Evolutionary conservation across 192 early-diverging fungal species (phyloP), one percentile per base, ranked within the genome.

Genomic region (Coemansia sp.): DNA sequence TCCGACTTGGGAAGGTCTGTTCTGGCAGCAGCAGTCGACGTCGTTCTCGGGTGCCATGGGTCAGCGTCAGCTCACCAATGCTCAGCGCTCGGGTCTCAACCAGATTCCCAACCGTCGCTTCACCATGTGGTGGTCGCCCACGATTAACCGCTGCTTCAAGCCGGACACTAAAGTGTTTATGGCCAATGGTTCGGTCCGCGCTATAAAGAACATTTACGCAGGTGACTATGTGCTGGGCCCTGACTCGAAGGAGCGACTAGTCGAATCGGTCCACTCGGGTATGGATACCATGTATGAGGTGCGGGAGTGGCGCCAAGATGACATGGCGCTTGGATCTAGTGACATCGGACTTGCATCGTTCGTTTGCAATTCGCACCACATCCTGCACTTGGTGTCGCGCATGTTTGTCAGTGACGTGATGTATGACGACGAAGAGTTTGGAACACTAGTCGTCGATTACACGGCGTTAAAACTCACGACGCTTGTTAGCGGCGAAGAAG

Each of bases 101-200:
- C 97, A 99, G 85, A 99, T 99, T 86, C 97, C 97, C 60, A 99
- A 99, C 87, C 94, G 97, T 88, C 94, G 97, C 50, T 99, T 99
- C 79, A 97, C 95, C 7, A 88, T 99, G 62, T 99, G 97, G 97
- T 99, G 97, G 97, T 95, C 93, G 41, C 95, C 95, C 5, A 99
- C 97, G 7, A 97, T 99, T 77, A 99, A 99, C 79, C 90, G 95
- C 69, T 78, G 76, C 43, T 58, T 78, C 44, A 64, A 64, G 15
- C 76, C 76, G 8, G 69, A 70, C 18, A 83, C 89, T 24, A 88
- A 87, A 66, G 90, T 90, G 52, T 69, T 89, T 50, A 87, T 91
- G 88, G 88, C 72, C 15, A 72, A 74, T 53, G 76, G 81, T 10
- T 53, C 69, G 5, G 15, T 41, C 13, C 65, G 71, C 6, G 60